These are phyloP conservation scores for Fusarium palustre DNA, from an alignment of 2,329 filamentous ascomycete genomes.

Conservation along the genomic window DNA sequence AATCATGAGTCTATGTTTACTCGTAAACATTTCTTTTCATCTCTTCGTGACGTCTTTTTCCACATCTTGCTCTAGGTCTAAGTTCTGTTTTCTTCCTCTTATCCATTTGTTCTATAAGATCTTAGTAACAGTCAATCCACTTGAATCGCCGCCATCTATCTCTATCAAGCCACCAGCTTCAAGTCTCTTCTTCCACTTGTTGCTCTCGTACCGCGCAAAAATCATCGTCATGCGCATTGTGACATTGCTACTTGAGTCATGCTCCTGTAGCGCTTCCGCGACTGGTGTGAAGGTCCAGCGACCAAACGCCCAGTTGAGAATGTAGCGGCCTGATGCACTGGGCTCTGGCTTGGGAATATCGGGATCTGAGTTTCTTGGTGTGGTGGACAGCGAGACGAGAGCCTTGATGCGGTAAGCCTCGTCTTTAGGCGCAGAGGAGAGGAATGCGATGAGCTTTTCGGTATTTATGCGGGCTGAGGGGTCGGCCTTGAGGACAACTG, in stretches of 20 bases:
- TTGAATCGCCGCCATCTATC: constrained; percentile 59
- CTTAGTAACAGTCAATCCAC: constrained; percentile 64
- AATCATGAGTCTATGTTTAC: constrained; percentile 34
- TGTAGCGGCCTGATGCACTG: constrained; percentile 69
- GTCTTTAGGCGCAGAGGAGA: constrained; percentile 84
- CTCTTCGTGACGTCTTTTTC: constrained; percentile 30
- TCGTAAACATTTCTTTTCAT: constrained; percentile 34
- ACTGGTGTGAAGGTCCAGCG: constrained; percentile 88
- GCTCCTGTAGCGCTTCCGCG: constrained; percentile 57
- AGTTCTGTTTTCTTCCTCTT: constrained; percentile 5
- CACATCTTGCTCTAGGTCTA: constrained; percentile 25
- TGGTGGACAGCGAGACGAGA: constrained; percentile 61
- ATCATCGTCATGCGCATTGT: constrained; percentile 80
- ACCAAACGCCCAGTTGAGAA: constrained; percentile 98
- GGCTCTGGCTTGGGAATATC: constrained; percentile 54
- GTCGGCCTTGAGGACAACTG: constrained; percentile 72
- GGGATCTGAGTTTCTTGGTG: constrained; percentile 64
- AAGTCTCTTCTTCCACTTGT: constrained; percentile 80
- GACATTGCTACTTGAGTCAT: constrained; percentile 66
- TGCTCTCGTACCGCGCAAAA: constrained; percentile 77
- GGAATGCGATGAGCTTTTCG: constrained; percentile 73
- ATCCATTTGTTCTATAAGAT: constrained; percentile 54
- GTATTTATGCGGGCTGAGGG: constrained; percentile 61
- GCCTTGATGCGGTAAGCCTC: constrained; percentile 97
- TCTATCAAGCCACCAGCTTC: constrained; percentile 68